Base-by-base conservation (phyloP, 192 early-diverging fungal genomes). In the Backusella australiensis region DNA sequence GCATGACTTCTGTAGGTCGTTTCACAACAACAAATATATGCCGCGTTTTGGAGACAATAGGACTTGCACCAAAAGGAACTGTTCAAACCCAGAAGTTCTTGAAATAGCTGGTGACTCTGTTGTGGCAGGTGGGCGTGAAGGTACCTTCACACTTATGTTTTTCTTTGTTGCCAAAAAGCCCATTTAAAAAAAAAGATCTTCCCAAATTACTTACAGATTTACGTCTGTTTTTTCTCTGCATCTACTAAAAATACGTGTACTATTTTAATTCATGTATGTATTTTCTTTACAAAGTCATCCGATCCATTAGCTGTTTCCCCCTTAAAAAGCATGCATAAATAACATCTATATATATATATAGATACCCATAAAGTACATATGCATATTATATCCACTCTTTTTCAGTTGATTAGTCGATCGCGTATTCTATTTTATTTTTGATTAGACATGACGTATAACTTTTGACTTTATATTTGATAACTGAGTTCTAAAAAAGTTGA, bases 101-200 rank as follows among this genome's bases (percentile, higher is more conserved):
- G 89, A 92, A 71, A 89, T 87, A 5, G 97, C 91, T 23, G 91
- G 93, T 7, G 93, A 96, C 81, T 84, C 89, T 77, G 85, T 97
- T 17, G 90, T 95, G 39, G 87, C 85, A 39, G 94, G 94, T 71
- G 97, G 90, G 17, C 86, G 88, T 76, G 73, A 89, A 75, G 86
- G 92, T 65, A 82, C 98, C 56, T 97, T 98, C 75, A 98, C 97
- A 8, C 97, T 96, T 76, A 98, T 98, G 97, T 98, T 92, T 85
- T 91, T 93, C 73, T 90, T 95, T 56, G 89, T 91, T 72, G 92
- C 89, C 9, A 86, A 86, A 71, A 93, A 95, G 78, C 92, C 92
- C 32, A 56, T 36, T 14, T 63, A 63, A 29, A 63, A 63, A 29
- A 63, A 63, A 52, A 73, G 39, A 26, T 70, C 21, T 41, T 70